Percentiles rank a stretch among this genome's conserved stretches.
Conservation (phyloP, 345 rosid species). For the Brassica carinata region DNA sequence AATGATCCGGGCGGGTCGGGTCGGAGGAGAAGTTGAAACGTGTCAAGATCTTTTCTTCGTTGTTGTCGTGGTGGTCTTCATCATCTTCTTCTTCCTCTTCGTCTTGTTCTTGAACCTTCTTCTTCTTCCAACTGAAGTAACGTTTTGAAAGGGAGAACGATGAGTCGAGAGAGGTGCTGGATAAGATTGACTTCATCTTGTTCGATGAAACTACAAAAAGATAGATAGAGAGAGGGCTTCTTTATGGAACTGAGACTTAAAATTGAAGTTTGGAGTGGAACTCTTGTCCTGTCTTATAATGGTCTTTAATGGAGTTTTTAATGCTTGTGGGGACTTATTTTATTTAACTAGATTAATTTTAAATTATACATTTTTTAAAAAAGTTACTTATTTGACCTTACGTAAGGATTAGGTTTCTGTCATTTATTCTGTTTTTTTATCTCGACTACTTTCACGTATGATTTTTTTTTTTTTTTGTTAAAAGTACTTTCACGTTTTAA, state of each 20-base stretch:
- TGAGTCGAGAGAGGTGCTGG: constrained; percentile 71
- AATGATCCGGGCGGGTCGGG: constrained; percentile 23
- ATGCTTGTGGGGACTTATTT: constrained; percentile 20
- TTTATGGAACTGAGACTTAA: constrained; percentile 5
- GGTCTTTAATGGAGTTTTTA: constrained; percentile 23
- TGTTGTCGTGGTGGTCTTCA: constrained; percentile 24
- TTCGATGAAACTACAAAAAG: constrained; percentile 28
- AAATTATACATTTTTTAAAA: background rate
- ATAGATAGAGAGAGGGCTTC: background rate
- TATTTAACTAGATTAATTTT: background rate
- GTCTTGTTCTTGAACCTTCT: constrained; percentile 57
- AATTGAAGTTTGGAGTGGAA: constrained; percentile 26
- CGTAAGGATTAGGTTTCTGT: background rate
- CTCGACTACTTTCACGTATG: background rate
- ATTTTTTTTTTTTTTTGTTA: background rate
- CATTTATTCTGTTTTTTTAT: background rate
- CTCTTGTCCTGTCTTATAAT: constrained; percentile 30
- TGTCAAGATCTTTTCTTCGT: constrained; percentile 37
- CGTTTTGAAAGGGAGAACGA: constrained; percentile 91
- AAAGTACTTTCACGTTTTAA: background rate
- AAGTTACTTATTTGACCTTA: background rate
- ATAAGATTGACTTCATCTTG: constrained; percentile 68
- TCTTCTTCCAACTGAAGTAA: constrained; percentile 82
- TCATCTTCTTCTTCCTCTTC: constrained; percentile 41
- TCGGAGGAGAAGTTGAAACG: constrained; percentile 30